Conservation (phyloP, 306 rosid species). For the Castanea sativa region DNA sequence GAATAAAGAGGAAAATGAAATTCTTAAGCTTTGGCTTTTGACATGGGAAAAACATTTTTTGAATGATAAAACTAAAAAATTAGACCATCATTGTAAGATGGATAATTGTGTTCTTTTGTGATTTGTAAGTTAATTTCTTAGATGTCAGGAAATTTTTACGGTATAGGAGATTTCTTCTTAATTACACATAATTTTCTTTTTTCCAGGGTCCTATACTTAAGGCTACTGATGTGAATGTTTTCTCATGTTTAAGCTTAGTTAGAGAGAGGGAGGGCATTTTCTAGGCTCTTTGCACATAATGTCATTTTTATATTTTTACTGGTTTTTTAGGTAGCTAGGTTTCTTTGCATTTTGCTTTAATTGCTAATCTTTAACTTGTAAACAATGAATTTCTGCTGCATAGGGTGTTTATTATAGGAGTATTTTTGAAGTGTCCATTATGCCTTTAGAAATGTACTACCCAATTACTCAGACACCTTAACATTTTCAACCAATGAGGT, state of each 20-base stretch:
- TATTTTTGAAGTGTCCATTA: not conserved
- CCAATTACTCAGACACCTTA: not conserved
- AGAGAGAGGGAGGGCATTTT: not conserved
- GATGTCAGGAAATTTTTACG: not conserved
- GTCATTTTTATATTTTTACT: not conserved
- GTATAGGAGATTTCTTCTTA: not conserved
- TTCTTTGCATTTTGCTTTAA: not conserved
- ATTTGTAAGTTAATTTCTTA: not conserved
- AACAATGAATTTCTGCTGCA: not conserved
- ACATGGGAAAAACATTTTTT: not conserved
- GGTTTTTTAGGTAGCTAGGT: not conserved
- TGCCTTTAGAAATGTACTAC: not conserved
- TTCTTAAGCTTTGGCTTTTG: not conserved
- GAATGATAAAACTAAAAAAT: not conserved
- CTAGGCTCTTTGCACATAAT: not conserved
- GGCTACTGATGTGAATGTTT: not conserved
- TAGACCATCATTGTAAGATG: not conserved
- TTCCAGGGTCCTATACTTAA: not conserved
- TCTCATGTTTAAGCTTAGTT: not conserved
- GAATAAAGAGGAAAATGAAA: not conserved
- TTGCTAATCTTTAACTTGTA: not conserved
- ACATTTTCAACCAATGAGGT: not conserved
- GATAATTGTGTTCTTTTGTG: not conserved
- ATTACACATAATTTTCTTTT: not conserved
- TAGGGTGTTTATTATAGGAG: not conserved